A percentile compares a stretch with the other conserved stretches of the same genome.
Evolutionary conservation across 441 rosid genomes (phyloP).

Genomic region (Dalechampia spathulata): DNA sequence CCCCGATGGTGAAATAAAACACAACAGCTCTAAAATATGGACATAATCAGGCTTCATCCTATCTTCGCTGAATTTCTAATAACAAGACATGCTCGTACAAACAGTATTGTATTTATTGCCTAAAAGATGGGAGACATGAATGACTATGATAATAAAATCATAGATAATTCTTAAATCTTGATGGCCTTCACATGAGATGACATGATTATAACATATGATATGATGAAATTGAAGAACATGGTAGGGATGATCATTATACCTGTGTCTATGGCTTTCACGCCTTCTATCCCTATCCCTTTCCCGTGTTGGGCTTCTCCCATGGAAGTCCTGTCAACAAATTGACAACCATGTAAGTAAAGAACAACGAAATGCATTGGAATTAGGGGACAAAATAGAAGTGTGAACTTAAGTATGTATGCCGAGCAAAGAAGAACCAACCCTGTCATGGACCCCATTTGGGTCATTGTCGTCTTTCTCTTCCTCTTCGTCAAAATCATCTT

Average conservation of each 20-base stretch:
- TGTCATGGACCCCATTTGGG: slow-evolving; percentile 49
- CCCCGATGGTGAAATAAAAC: too few relatives aligned
- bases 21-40: too few relatives aligned
- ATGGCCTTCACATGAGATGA: background rate
- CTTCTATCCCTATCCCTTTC: slow-evolving; percentile 76
- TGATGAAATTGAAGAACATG: background rate
- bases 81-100: background rate
- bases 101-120: too few relatives aligned
- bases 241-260: slow-evolving; percentile 27
- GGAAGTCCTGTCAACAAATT: slow-evolving; percentile 50
- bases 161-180: background rate
- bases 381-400: background rate
- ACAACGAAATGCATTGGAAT: background rate
- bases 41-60: too few relatives aligned
- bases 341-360: slow-evolving; percentile 8
- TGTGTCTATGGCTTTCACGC: slow-evolving; percentile 56
- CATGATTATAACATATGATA: too few relatives aligned
- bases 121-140: background rate
- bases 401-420: background rate
- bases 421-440: slow-evolving; percentile 25
- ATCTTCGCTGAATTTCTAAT: too few relatives aligned
- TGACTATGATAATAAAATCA: background rate
- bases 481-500: slow-evolving; percentile 96
- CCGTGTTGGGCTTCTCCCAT: slow-evolving; percentile 65
- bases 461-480: slow-evolving; percentile 90